These are phyloP conservation scores for Prunus davidiana DNA, from an alignment of 306 rosid species.

Conservation along the genomic window DNA sequence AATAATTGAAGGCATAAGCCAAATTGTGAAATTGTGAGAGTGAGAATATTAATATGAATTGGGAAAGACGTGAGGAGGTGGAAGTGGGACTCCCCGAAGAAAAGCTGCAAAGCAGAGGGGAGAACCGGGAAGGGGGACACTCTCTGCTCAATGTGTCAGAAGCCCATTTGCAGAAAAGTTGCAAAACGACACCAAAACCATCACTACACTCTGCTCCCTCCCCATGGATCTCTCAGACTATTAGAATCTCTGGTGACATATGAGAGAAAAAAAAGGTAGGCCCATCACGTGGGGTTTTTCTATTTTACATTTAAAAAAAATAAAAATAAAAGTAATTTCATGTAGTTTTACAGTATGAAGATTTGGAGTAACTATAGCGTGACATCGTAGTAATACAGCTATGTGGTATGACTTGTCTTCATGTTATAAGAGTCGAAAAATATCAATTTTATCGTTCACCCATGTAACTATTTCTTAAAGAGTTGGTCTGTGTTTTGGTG, in stretches of 20 bases:
- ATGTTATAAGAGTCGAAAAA: rapidly evolving
- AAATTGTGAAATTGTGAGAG: not conserved
- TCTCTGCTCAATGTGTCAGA: conserved; percentile 11
- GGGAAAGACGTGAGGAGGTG: not conserved
- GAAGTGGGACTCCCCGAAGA: not conserved
- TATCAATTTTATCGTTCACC: too few species aligned
- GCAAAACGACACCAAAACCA: conserved; percentile 17
- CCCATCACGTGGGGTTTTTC: not conserved
- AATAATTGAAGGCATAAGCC: not conserved
- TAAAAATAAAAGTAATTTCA: too few species aligned
- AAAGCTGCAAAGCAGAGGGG: conserved; percentile 6
- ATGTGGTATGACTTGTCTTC: too few species aligned
- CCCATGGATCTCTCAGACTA: not conserved
- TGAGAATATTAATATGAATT: not conserved
- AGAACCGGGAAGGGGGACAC: not conserved
- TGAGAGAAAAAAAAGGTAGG: conserved; percentile 4
- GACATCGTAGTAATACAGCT: too few species aligned
- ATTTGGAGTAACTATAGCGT: too few species aligned
- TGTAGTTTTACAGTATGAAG: not conserved
- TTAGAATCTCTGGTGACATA: not conserved
- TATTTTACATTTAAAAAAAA: not conserved
- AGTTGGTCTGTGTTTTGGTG: too few species aligned
- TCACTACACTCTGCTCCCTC: not conserved
- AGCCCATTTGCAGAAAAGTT: conserved; percentile 12
- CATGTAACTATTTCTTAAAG: too few species aligned